Percentiles rank a stretch among this genome's conserved stretches.
These are phyloP conservation scores for Laguncularia racemosa DNA, from an alignment of 345 rosid species.

Conservation along the genomic window DNA sequence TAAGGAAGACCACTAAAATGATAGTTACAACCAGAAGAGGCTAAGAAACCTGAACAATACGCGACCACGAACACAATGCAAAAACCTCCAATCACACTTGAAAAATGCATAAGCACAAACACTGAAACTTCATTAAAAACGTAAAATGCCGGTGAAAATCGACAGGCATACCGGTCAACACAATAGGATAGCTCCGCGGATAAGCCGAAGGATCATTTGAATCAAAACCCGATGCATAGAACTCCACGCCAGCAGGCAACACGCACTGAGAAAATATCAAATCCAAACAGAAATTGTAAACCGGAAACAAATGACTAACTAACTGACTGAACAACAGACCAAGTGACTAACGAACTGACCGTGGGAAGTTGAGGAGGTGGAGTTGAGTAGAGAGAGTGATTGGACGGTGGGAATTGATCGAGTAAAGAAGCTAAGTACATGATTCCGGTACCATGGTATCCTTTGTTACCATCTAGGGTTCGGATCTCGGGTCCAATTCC, in stretches of 20 bases:
- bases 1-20: too few relatives aligned
- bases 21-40: too few relatives aligned
- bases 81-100: neutral
- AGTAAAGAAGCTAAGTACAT: conserved; percentile 69
- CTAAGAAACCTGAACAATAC: too few relatives aligned
- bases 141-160: neutral
- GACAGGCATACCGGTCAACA: conserved; percentile 62
- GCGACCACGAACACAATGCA: neutral
- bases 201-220: conserved; percentile 46
- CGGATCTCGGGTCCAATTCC: conserved; percentile 96
- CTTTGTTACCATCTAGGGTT: conserved; percentile 73
- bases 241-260: conserved; percentile 85
- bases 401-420: conserved; percentile 77
- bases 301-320: neutral
- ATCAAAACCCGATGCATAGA: conserved; percentile 65
- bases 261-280: conserved; percentile 49
- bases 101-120: too few relatives aligned
- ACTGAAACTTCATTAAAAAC: too few relatives aligned
- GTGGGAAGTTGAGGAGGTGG: conserved; percentile 98
- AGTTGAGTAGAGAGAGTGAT: conserved; percentile 62
- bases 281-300: conserved; percentile 1
- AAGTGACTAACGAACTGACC: conserved; percentile 23
- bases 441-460: conserved; percentile 57
- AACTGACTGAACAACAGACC: neutral
- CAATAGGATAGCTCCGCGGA: conserved; percentile 94